Conservation (phyloP, 2,329 filamentous ascomycete species). For the Parafenestella ontariensis region DNA sequence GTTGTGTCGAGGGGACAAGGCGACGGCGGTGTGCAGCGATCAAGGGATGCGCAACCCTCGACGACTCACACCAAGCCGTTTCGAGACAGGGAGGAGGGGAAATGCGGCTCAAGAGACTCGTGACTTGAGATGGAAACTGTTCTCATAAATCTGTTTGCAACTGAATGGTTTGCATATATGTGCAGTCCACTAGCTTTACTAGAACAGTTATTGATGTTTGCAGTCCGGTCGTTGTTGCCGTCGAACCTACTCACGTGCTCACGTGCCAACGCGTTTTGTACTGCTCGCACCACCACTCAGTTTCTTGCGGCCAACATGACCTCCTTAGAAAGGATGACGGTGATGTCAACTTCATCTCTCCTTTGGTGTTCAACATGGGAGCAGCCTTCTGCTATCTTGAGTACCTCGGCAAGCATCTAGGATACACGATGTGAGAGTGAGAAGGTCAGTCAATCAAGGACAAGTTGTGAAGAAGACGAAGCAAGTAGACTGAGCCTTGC, state of each 20-base stretch:
- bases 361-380: no score
- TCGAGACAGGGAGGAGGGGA: conserved; percentile 13
- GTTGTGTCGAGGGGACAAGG: conserved; percentile 26
- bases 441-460: not conserved
- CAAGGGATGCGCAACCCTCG: conserved; percentile 32
- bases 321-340: no score
- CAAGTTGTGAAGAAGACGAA: not conserved
- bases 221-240: not conserved
- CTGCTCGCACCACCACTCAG: no score
- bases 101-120: conserved; percentile 15
- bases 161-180: no score
- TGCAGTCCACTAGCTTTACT: not conserved
- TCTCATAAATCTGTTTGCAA: no score
- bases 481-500: not conserved
- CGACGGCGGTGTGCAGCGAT: conserved; percentile 30
- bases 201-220: not conserved
- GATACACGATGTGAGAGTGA: not conserved
- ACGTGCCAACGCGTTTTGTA: not conserved
- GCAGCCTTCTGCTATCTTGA: no score
- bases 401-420: no score
- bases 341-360: no score
- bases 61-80: conserved; percentile 29
- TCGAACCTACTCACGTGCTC: not conserved
- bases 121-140: no score
- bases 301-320: no score